Conservation (phyloP, 805 yeast genomes). For the Candida broadrunensis region DNA sequence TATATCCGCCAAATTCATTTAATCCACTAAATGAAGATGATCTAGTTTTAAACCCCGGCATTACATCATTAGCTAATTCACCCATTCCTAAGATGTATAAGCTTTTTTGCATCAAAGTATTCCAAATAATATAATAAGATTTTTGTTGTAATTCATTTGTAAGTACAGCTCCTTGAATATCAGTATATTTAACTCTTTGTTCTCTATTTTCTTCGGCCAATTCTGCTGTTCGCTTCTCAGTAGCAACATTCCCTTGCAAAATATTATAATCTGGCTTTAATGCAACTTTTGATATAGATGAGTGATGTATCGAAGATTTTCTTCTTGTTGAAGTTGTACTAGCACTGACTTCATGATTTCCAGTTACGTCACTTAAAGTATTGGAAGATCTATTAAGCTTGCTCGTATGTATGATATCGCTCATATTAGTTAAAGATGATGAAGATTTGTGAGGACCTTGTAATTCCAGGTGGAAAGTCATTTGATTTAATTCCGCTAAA, state of each 20-base stretch:
- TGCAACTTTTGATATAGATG: slow-evolving; percentile 27
- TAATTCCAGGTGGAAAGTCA: slow-evolving; percentile 30
- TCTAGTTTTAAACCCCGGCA: slow-evolving; percentile 8
- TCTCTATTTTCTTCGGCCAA: neutral
- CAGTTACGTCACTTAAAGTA: slow-evolving; percentile 19
- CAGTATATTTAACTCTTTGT: slow-evolving; percentile 11
- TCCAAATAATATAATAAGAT: slow-evolving; percentile 34
- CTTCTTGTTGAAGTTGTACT: slow-evolving; percentile 10
- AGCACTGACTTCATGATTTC: neutral
- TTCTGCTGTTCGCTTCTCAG: slow-evolving; percentile 9
- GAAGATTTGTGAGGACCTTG: slow-evolving; percentile 27
- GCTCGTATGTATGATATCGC: slow-evolving; percentile 15
- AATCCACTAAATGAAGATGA: slow-evolving; percentile 37
- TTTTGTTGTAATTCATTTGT: slow-evolving; percentile 37
- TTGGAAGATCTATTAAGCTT: slow-evolving; percentile 17
- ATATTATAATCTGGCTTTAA: slow-evolving; percentile 23
- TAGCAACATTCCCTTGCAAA: slow-evolving; percentile 3
- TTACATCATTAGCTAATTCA: slow-evolving; percentile 25
- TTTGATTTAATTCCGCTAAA: slow-evolving; percentile 34
- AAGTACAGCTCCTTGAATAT: slow-evolving; percentile 35
- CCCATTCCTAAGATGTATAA: slow-evolving; percentile 32
- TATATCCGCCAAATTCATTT: slow-evolving; percentile 38
- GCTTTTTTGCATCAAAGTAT: slow-evolving; percentile 11
- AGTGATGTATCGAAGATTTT: slow-evolving; percentile 22
- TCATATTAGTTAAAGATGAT: slow-evolving; percentile 25